Conservation (phyloP, 306 rosid species). For the Citrullus mucosospermus region DNA sequence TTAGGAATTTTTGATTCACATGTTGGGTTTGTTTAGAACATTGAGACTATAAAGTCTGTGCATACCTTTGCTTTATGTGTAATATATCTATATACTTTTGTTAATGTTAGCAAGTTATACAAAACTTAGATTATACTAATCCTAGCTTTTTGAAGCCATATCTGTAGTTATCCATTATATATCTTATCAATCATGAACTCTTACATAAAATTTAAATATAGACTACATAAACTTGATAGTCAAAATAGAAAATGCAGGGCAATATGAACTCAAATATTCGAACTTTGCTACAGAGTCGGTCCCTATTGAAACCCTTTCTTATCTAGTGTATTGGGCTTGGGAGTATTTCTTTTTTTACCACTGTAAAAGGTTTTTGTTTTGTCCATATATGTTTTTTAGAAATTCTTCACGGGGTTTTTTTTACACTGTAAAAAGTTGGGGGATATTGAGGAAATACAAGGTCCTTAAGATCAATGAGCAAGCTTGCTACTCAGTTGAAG, state of each 20-base stretch:
- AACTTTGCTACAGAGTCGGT: not conserved
- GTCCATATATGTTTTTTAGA: not conserved
- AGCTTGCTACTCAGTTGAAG: not conserved
- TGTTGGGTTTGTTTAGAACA: not conserved
- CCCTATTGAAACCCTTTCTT: not conserved
- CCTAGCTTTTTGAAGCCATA: not conserved
- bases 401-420: not conserved
- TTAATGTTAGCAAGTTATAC: not conserved
- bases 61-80: not conserved
- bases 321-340: not conserved
- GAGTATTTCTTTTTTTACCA: not conserved
- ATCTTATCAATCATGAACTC: not conserved
- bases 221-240: not conserved
- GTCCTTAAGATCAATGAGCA: not conserved
- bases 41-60: not conserved
- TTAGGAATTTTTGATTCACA: not conserved
- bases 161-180: not conserved
- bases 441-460: not conserved
- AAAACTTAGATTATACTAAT: not conserved
- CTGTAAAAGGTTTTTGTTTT: not conserved
- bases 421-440: not conserved
- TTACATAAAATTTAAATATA: not conserved
- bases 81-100: not conserved
- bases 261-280: not conserved
- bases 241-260: not conserved